Evolutionary conservation across 2,329 filamentous ascomycete genomes (phyloP), one percentile per base, ranked within the genome.

Genomic region (Pseudogymnoascus sp.): DNA sequence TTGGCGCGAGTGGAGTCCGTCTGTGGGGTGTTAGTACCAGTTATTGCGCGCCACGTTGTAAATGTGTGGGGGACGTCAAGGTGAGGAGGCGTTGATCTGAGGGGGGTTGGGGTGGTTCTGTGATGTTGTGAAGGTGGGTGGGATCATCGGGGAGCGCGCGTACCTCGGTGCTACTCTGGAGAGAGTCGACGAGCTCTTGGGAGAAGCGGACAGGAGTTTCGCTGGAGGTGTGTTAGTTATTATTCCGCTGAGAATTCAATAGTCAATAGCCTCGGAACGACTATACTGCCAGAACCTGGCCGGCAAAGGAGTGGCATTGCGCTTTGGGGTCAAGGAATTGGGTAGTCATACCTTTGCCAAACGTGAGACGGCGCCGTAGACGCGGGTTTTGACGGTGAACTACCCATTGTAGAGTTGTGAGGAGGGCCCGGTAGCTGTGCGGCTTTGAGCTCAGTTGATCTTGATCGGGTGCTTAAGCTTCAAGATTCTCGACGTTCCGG

Each of bases 111-210:
- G 28, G 41, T 59, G 28, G 14, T 19, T 31, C 5, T 19, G 50
- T 33, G 28, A 33, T 33, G 61, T 43, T 16, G 28, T 50, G 41
- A 24, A 61, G 22, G 33, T 46, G 19, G 14, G 10, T 62, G 50
- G 33, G 37, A 43, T 38, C 28, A 37, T 28, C 22, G 46, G 59
- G 26, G 28, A 56, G 24, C 53, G 31, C 19, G 69, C 78, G 72
- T 83, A 96, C 93, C 86, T 97, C 92, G 70, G 89, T 84, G 79
- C 86, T 96, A 66, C 86, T 84, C 76, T 96, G 91, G 66, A 98
- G 82, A 65, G 88, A 86, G 72, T 96, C 88, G 71, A 96, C 83
- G 72, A 97, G 82, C 73, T 90, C 87, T 73, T 90, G 87, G 68
- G 92, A 96, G 76, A 96, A 88, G 69, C 83, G 81, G 66, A 89